Base-by-base conservation (phyloP, 495 filamentous ascomycete genomes). In the Neurospora cerealis region DNA sequence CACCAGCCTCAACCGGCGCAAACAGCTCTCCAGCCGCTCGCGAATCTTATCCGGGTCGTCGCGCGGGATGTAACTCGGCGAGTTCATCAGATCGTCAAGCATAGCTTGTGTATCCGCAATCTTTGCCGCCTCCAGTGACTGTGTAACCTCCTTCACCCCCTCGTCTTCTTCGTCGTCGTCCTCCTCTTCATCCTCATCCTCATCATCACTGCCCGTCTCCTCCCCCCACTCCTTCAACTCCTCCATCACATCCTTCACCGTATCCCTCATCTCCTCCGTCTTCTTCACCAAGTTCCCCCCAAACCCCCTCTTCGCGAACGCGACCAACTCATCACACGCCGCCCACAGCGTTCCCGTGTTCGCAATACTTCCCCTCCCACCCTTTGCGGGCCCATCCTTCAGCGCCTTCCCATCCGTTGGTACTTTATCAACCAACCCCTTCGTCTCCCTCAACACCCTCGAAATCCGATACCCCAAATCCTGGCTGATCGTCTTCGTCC, bases 181-280 rank as follows among this genome's bases (percentile, higher is more conserved):
- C 28, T 80, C 81, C 6, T 83, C 79, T 17, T 78, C 76, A 6
- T 84, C 81, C 0, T 81, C 82, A 4, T 83, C 83, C 11, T 87
- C 84, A 2, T 86, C 83, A 4, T 86, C 85, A 0, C 80, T 81
- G 3, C 84, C 85, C 28, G 85, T 86, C 75, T 90, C 89, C n/a
- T 91, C 90, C 70, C 91, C 89, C 91, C 94, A 97, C 76, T 93
- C 92, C 74, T 93, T 92, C 74, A 97, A 81, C 81, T 97, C 94
- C 75, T 90, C 87, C 37, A 96, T 85, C 0, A 93, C 91, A 83
- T 97, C 94, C 74, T 91, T 86, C 17, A 97, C 80, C 13, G 93
- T 86, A 75, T 91, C 91, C 70, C 89, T 84, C 76, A 89, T 92
- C 73, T 91, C 84, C 77, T 91, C 88, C 19, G 88, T 89, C 75